These are phyloP conservation scores for Blastomyces parvus DNA, from an alignment of 2,329 filamentous ascomycete genomes.

Conservation along the genomic window DNA sequence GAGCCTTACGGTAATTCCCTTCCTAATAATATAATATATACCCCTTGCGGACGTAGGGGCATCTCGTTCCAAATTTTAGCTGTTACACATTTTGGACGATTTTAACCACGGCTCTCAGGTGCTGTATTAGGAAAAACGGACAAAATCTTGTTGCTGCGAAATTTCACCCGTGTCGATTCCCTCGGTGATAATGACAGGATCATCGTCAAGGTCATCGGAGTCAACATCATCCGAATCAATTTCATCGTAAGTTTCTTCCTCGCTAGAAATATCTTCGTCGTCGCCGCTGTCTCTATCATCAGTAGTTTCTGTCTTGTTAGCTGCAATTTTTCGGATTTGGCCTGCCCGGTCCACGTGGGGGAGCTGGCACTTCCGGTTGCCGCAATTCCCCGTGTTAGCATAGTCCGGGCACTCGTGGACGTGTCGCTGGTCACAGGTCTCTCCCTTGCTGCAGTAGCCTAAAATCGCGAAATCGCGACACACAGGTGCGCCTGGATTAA, in stretches of 20 bases:
- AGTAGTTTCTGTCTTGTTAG: constrained; percentile 31
- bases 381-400: constrained; percentile 80
- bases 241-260: constrained; percentile 56
- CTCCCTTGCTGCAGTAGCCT: constrained; percentile 81
- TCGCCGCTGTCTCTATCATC: constrained; percentile 24
- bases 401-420: constrained; percentile 92
- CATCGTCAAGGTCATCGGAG: constrained; percentile 51
- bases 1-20: not conserved
- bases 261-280: constrained; percentile 62
- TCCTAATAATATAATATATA: not conserved
- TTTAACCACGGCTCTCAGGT: not conserved
- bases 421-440: constrained; percentile 69
- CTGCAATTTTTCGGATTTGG: constrained; percentile 55
- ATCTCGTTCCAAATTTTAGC: not conserved
- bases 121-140: constrained; percentile 33
- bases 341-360: constrained; percentile 82
- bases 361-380: constrained; percentile 69
- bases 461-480: constrained; percentile 76
- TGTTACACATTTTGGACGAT: not conserved
- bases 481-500: constrained; percentile 66
- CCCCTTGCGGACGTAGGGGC: not conserved
- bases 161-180: constrained; percentile 38
- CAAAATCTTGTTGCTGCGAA: constrained; percentile 46
- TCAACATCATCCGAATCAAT: constrained; percentile 69
- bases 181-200: constrained; percentile 29